phyloP scores from a whole-genome alignment of 805 yeast genomes.

The Sugiyamaella floridensis region DNA sequence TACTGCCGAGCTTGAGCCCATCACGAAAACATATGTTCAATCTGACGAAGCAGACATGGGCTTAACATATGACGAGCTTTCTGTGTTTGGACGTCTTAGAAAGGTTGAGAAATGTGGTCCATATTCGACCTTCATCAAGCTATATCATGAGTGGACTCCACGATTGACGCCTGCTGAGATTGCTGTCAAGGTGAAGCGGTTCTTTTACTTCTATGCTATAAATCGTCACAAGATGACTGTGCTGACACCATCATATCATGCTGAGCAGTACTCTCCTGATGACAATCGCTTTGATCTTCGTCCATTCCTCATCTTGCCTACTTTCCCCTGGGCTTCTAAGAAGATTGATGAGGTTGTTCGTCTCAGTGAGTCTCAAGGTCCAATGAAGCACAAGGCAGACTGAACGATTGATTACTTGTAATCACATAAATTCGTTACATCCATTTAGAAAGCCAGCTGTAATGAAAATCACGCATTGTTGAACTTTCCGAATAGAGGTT shows the following conservation, averaged over 20 bases:
- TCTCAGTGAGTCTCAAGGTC: background rate
- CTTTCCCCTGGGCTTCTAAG: slow-evolving; percentile 81
- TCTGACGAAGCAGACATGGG: slow-evolving; percentile 99
- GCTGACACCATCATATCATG: slow-evolving; percentile 95
- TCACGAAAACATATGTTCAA: slow-evolving; percentile 84
- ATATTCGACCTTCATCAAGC: slow-evolving; percentile 82
- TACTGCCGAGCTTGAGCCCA: slow-evolving; percentile 97
- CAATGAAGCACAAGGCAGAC: background rate
- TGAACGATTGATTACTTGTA: background rate
- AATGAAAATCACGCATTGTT: slow-evolving; percentile 8
- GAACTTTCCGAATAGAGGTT: slow-evolving; percentile 32
- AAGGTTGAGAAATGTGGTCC: slow-evolving; percentile 96
- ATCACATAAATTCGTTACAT: too few relatives aligned
- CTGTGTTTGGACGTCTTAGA: slow-evolving; percentile 82
- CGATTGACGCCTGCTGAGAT: slow-evolving; percentile 73
- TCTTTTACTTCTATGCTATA: slow-evolving; percentile 88
- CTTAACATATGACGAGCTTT: slow-evolving; percentile 89
- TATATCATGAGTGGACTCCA: slow-evolving; percentile 90
- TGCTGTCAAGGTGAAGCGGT: slow-evolving; percentile 86
- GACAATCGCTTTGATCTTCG: slow-evolving; percentile 94
- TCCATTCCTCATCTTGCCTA: slow-evolving; percentile 89
- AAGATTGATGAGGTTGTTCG: slow-evolving; percentile 74
- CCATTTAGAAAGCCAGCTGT: too few relatives aligned
- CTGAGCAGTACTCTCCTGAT: slow-evolving; percentile 97
- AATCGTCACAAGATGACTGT: slow-evolving; percentile 97